Evolutionary conservation across 1,284 basidiomycete species (phyloP).

Genomic region (Ceratobasidium sp.): DNA sequence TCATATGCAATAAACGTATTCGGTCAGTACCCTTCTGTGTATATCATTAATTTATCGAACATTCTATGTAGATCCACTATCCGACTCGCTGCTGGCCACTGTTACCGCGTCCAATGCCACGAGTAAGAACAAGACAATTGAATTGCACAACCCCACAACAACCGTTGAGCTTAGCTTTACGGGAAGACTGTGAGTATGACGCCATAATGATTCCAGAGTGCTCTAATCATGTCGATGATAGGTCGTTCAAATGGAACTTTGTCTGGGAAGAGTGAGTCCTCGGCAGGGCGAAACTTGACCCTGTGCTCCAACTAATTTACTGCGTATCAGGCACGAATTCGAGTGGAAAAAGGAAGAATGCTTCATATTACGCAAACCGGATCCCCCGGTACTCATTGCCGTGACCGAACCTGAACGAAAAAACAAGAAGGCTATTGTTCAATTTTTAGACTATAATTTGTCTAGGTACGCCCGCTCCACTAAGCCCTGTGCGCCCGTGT

Average conservation of each 20-base stretch:
- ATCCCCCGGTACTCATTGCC: constrained; percentile 81
- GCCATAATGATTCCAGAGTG: not conserved
- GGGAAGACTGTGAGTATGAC: constrained; percentile 59
- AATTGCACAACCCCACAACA: constrained; percentile 74
- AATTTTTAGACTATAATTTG: constrained; percentile 85
- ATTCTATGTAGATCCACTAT: constrained; percentile 62
- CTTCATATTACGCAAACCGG: constrained; percentile 80
- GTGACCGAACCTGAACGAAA: constrained; percentile 73
- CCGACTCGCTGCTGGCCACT: constrained; percentile 67
- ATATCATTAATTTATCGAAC: not conserved
- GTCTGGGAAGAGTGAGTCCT: constrained; percentile 76
- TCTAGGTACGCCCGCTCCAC: constrained; percentile 58
- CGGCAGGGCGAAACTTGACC: not conserved
- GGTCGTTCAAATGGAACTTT: constrained; percentile 74
- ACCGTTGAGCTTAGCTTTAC: constrained; percentile 74
- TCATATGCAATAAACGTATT: constrained; percentile 57
- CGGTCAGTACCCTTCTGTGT: constrained; percentile 54
- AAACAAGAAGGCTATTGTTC: constrained; percentile 69
- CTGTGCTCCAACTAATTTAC: constrained; percentile 8
- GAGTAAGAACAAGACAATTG: constrained; percentile 73
- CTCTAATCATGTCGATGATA: constrained; percentile 28
- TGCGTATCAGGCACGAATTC: constrained; percentile 67
- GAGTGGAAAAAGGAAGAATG: constrained; percentile 85
- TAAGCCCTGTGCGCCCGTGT: constrained; percentile 8
- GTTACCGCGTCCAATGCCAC: constrained; percentile 66